Conservation (phyloP, 441 rosid species). For the Populus hybrid region DNA sequence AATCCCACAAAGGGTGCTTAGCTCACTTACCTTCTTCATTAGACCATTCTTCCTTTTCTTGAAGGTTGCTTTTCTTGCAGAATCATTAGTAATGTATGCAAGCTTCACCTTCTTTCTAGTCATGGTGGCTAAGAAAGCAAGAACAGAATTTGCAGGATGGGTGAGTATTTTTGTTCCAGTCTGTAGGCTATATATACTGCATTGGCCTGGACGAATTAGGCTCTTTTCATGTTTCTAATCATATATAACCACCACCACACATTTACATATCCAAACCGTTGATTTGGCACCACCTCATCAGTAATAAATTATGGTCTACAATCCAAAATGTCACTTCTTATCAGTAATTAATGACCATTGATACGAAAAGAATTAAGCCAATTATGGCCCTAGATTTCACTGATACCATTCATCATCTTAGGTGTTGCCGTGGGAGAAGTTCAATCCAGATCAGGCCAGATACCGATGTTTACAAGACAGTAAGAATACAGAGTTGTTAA, state of each 20-base stretch:
- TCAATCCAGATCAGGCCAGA: neutral
- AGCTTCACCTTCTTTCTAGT: conserved; percentile 61
- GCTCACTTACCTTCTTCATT: conserved; percentile 49
- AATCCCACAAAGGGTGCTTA: conserved; percentile 48
- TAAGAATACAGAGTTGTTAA: neutral
- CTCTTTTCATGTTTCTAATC: neutral
- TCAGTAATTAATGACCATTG: neutral
- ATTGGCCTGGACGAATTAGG: neutral
- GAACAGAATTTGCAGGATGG: neutral
- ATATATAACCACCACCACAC: no score
- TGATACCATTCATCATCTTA: neutral
- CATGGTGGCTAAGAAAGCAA: conserved; percentile 29
- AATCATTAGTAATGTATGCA: conserved; percentile 41
- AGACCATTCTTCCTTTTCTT: conserved; percentile 60
- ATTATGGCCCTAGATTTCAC: neutral
- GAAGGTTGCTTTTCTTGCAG: conserved; percentile 50
- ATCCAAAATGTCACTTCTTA: no score
- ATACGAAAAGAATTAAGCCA: neutral
- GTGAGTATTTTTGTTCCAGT: neutral
- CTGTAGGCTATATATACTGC: neutral
- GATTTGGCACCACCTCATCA: neutral
- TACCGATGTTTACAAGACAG: neutral
- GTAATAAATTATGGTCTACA: neutral
- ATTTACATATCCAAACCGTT: no score
- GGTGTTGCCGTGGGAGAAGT: neutral